phyloP scores from a whole-genome alignment of 192 early-diverging fungal species.

The Coemansia sp. region DNA sequence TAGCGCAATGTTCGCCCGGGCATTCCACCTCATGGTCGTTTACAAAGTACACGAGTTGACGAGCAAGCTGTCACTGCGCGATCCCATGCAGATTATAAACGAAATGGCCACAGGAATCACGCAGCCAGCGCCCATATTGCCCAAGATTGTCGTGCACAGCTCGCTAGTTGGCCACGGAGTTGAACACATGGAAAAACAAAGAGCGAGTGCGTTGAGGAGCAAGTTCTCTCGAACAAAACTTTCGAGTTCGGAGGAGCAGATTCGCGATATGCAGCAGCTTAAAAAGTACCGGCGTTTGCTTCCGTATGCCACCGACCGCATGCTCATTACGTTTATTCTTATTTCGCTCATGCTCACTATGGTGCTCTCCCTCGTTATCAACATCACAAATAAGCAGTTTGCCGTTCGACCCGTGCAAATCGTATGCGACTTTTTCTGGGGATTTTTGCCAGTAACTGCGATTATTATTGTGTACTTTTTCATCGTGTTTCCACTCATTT shows the following conservation, averaged over 20 bases:
- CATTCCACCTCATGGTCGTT: conserved; percentile 28
- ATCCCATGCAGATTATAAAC: not conserved
- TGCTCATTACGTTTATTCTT: conserved; percentile 20
- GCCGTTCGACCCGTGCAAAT: conserved; percentile 13
- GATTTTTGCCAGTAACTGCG: conserved; percentile 19
- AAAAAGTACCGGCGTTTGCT: conserved; percentile 22
- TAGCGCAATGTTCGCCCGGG: conserved; percentile 32
- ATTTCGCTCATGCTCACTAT: not conserved
- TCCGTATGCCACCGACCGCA: conserved; percentile 23
- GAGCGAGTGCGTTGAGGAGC: not conserved
- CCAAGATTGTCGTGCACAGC: not conserved
- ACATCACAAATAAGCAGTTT: conserved; percentile 33
- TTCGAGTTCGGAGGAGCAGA: not conserved
- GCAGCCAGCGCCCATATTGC: too few relatives aligned
- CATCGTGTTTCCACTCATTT: conserved; percentile 49
- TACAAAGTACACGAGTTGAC: conserved; percentile 29
- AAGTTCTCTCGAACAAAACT: not conserved
- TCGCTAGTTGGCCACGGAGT: not conserved
- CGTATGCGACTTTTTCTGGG: conserved; percentile 25
- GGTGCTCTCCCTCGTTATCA: conserved; percentile 19
- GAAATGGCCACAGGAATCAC: not conserved
- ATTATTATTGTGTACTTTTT: conserved; percentile 44
- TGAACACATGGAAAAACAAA: too few relatives aligned
- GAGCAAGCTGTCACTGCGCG: conserved; percentile 6
- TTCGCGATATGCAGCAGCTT: conserved; percentile 17